A percentile compares a stretch with the other conserved stretches of the same genome.
Evolutionary conservation across 257 asterid genomes (phyloP).

Genomic region (Capsicum rhomboideum): DNA sequence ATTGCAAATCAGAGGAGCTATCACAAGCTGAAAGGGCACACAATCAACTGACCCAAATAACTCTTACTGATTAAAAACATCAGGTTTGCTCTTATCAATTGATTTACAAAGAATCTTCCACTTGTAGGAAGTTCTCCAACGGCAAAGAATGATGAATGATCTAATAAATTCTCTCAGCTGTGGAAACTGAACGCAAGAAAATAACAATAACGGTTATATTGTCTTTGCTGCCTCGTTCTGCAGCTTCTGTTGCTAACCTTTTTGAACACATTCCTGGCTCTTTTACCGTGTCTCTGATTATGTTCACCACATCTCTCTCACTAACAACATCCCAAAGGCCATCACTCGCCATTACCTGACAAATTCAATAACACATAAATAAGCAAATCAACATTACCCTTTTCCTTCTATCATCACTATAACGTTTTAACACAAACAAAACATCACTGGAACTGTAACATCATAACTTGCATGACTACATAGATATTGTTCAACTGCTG

Average conservation of each 20-base stretch:
- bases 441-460: background rate
- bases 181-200: slow-evolving; percentile 78
- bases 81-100: background rate
- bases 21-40: background rate
- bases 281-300: slow-evolving; percentile 83
- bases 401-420: background rate
- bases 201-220: slow-evolving; percentile 77
- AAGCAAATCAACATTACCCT: background rate
- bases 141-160: background rate
- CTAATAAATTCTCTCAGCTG: slow-evolving; percentile 88
- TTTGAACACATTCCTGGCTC: slow-evolving; percentile 94
- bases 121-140: background rate
- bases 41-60: background rate
- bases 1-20: background rate
- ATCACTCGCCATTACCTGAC: slow-evolving; percentile 91
- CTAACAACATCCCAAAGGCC: slow-evolving; percentile 93
- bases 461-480: background rate
- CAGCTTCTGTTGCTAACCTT: slow-evolving; percentile 86
- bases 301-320: slow-evolving; percentile 57
- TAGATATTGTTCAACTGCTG: background rate
- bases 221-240: slow-evolving; percentile 80
- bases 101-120: background rate
- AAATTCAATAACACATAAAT: background rate
- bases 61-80: background rate
- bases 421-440: background rate